phyloP scores from a whole-genome alignment of 306 rosid species.

The Coriaria nepalensis region DNA sequence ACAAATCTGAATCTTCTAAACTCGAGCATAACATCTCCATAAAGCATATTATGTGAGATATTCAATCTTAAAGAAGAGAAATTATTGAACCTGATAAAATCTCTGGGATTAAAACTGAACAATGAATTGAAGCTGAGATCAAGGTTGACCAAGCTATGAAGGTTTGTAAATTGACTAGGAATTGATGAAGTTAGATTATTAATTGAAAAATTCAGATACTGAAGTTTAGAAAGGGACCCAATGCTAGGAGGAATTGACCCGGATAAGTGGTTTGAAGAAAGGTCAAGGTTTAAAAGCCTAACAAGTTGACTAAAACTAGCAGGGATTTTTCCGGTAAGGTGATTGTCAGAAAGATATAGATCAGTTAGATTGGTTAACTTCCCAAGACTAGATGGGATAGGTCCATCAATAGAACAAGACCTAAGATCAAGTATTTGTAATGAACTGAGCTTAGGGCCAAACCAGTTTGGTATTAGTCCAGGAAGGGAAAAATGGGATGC shows the following conservation, averaged over 20 bases:
- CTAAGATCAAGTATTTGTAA: slow-evolving; percentile 73
- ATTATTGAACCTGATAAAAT: slow-evolving; percentile 41
- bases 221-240: slow-evolving; percentile 51
- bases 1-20: slow-evolving; percentile 40
- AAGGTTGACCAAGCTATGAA: slow-evolving; percentile 57
- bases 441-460: slow-evolving; percentile 35
- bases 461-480: slow-evolving; percentile 63
- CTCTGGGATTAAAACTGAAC: slow-evolving; percentile 32
- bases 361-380: slow-evolving; percentile 43
- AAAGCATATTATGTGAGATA: slow-evolving; percentile 56
- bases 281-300: slow-evolving; percentile 45
- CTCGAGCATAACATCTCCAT: slow-evolving; percentile 40
- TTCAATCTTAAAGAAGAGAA: slow-evolving; percentile 34
- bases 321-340: slow-evolving; percentile 54
- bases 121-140: slow-evolving; percentile 69
- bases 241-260: slow-evolving; percentile 44
- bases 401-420: slow-evolving; percentile 46
- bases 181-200: slow-evolving; percentile 41
- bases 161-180: slow-evolving; percentile 52
- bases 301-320: slow-evolving; percentile 43
- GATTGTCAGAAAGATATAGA: slow-evolving; percentile 54
- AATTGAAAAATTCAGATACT: slow-evolving; percentile 56
- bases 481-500: slow-evolving; percentile 74
- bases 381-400: slow-evolving; percentile 57
- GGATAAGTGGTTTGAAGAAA: slow-evolving; percentile 45